phyloP scores from a whole-genome alignment of 768 basidiomycete genomes.

The Amylocystis lapponica region DNA sequence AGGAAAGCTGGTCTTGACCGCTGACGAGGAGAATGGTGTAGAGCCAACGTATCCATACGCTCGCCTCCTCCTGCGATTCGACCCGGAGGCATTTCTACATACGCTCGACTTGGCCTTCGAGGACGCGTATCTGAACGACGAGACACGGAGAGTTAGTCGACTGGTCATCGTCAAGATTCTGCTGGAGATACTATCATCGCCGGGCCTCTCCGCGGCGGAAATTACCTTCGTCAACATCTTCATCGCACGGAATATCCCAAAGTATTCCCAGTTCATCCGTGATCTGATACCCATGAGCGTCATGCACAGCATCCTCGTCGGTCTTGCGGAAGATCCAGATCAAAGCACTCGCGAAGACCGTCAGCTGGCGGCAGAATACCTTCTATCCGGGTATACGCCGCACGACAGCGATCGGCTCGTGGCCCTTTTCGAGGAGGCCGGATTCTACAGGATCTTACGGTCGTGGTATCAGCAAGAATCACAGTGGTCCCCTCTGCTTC shows the following conservation, averaged over 20 bases:
- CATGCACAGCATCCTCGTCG: slow-evolving; percentile 71
- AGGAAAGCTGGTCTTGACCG: slow-evolving; percentile 69
- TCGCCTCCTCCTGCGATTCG: slow-evolving; percentile 76
- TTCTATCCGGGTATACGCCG: slow-evolving; percentile 88
- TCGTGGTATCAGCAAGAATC: slow-evolving; percentile 71
- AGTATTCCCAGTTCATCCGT: slow-evolving; percentile 90
- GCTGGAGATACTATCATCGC: slow-evolving; percentile 64
- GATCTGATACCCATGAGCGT: slow-evolving; percentile 58
- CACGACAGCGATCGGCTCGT: slow-evolving; percentile 66
- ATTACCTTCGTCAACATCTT: slow-evolving; percentile 90
- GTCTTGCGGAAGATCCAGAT: slow-evolving; percentile 72
- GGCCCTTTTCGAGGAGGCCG: slow-evolving; percentile 68
- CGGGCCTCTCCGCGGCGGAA: slow-evolving; percentile 54
- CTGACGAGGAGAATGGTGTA: slow-evolving; percentile 63
- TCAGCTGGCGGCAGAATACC: slow-evolving; percentile 89
- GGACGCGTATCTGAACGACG: slow-evolving; percentile 83
- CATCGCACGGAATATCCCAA: slow-evolving; percentile 92
- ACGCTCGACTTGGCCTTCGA: slow-evolving; percentile 94
- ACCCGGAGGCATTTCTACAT: slow-evolving; percentile 92
- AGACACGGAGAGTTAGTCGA: slow-evolving; percentile 59
- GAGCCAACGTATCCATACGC: slow-evolving; percentile 91
- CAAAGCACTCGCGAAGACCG: slow-evolving; percentile 84
- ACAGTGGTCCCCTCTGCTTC: slow-evolving; percentile 69
- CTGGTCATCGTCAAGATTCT: slow-evolving; percentile 80
- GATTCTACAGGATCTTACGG: slow-evolving; percentile 89